phyloP scores from a whole-genome alignment of 352 stramenopile genomes.

The Thraustotheca clavata region DNA sequence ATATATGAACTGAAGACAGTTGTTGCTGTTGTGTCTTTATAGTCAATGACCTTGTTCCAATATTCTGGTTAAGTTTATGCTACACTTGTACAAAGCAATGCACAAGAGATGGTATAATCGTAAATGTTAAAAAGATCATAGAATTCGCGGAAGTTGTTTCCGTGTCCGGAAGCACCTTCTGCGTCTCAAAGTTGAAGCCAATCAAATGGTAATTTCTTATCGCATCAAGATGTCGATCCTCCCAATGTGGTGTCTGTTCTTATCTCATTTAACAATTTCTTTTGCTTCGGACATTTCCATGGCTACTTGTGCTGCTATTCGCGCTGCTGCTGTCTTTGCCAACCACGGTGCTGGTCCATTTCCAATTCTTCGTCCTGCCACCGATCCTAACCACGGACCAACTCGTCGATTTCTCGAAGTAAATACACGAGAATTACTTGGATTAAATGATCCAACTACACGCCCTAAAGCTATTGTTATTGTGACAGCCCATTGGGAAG shows the following conservation, averaged over 20 bases:
- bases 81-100: too few relatives aligned
- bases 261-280: not conserved
- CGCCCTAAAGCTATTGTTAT: slow-evolving; percentile 73
- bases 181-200: not conserved
- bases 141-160: slow-evolving; percentile 11
- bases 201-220: not conserved
- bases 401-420: slow-evolving; percentile 32
- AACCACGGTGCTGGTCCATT: slow-evolving; percentile 56
- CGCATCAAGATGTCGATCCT: not conserved
- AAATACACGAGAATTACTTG: slow-evolving; percentile 31
- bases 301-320: not conserved
- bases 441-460: slow-evolving; percentile 30
- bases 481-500: slow-evolving; percentile 84
- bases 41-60: too few relatives aligned
- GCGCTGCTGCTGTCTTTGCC: slow-evolving; percentile 32
- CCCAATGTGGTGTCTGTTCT: not conserved
- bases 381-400: slow-evolving; percentile 30
- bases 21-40: too few relatives aligned
- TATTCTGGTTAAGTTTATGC: too few relatives aligned
- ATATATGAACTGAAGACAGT: too few relatives aligned
- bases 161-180: slow-evolving; percentile 6
- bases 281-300: not conserved
- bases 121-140: too few relatives aligned
- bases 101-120: too few relatives aligned
- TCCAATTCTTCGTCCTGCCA: slow-evolving; percentile 33